Evolutionary conservation across 768 basidiomycete species (phyloP), one percentile per base, ranked within the genome.

Genomic region (Suillus subluteus): DNA sequence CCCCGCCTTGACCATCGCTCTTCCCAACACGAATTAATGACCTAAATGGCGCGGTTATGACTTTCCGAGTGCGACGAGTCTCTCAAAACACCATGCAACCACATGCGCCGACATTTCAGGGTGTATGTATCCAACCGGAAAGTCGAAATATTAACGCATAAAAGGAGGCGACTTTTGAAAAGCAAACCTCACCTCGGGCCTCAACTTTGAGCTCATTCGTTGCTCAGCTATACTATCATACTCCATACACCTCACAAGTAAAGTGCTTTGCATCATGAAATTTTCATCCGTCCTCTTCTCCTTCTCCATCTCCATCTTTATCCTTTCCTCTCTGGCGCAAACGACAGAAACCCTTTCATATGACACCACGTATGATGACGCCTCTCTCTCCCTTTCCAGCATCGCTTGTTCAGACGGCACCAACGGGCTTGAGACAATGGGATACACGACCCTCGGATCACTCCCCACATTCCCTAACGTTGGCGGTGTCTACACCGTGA

Each of bases 341-440:
- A 66, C 67, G 4, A 5, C 62, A 40, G 69, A 72, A 54, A 74
- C 77, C 6, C 77, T 83, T 56, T 70, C 81, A 9, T 83, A 75
- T 56, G 82, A 83, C 72, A 55, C 44, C 35, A 73, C 65, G 9
- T 83, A 83, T 66, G 82, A 80, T 69, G 71, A 77, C 58, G 37
- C 38, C 6, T 1, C 1, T 58, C 73, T 73, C 58, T 70, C 76
- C 52, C 75, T 82, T 58, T 13, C 55, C 63, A 61, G 65, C 0
- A 75, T 82, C 18, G 75, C 81, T 4, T 83, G 82, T 69, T 83
- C 82, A 15, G 66, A 75, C 58, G 82, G 82, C 1, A 0, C 68
- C 15, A 73, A 82, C 67, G 82, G 82, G 30, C 72, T 83, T 11
- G 63, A 74, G 67, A 70, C 67, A 41, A 78, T 76, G 62, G 66